phyloP scores from a whole-genome alignment of 1,139 yeast species.

The Blastobotrys niveus region DNA sequence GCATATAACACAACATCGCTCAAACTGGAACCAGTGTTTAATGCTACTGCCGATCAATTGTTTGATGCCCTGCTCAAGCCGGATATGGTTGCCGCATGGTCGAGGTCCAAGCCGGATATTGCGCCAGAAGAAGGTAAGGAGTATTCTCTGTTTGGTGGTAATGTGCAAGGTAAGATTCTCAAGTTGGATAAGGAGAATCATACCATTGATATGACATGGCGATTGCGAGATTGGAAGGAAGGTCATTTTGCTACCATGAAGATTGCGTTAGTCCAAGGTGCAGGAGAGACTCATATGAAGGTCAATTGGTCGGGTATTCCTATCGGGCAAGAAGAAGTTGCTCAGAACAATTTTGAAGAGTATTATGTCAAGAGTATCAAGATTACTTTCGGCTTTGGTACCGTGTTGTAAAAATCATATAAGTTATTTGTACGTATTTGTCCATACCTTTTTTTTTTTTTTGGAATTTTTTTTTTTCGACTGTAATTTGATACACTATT shows the following conservation, averaged over 20 bases:
- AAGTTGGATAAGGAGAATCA: constrained; percentile 50
- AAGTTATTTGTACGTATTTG: not conserved
- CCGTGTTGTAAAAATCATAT: constrained; percentile 26
- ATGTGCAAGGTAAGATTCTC: constrained; percentile 63
- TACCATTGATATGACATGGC: constrained; percentile 71
- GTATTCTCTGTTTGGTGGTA: constrained; percentile 82
- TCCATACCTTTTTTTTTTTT: too few relatives aligned
- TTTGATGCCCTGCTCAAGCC: constrained; percentile 71
- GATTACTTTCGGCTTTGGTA: constrained; percentile 81
- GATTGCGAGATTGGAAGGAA: constrained; percentile 79
- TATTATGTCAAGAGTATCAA: constrained; percentile 85
- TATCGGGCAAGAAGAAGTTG: constrained; percentile 92
- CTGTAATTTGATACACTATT: not conserved
- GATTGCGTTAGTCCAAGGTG: constrained; percentile 65
- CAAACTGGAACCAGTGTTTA: constrained; percentile 73
- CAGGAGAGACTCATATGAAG: constrained; percentile 73
- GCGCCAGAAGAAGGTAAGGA: constrained; percentile 56
- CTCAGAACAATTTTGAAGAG: constrained; percentile 76
- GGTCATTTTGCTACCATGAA: constrained; percentile 71
- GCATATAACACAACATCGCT: constrained; percentile 72
- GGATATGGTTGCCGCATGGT: constrained; percentile 80
- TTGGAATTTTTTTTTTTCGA: too few relatives aligned
- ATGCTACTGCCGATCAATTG: constrained; percentile 80
- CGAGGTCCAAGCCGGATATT: constrained; percentile 67
- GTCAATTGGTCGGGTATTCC: constrained; percentile 89